Percentiles rank a stretch among this genome's conserved stretches.
Evolutionary conservation across 169 alveolate genomes (phyloP).

Genomic region (Hammondia hammondi): DNA sequence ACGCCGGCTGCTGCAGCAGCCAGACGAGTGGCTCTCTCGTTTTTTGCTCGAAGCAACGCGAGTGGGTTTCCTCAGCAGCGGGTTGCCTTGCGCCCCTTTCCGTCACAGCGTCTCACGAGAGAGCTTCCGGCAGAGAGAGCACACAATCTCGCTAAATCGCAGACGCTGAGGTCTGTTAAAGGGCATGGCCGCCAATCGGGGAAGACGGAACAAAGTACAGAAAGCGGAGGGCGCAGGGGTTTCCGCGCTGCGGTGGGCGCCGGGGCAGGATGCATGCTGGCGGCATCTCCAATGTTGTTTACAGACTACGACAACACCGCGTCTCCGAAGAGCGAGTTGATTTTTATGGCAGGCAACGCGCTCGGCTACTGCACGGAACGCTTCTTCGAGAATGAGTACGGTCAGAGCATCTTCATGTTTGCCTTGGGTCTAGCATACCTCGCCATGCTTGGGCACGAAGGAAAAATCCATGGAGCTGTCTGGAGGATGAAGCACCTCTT

Average conservation of each 20-base stretch:
- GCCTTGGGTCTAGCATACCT: constrained; percentile 39
- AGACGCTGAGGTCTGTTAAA: neutral
- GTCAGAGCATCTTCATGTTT: constrained; percentile 46
- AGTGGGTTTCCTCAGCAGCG: neutral
- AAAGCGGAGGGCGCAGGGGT: neutral
- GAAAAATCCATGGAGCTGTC: constrained; percentile 53
- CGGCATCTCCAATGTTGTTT: constrained; percentile 28
- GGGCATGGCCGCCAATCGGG: neutral
- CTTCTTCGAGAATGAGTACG: constrained; percentile 50
- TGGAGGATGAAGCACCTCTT: constrained; percentile 31
- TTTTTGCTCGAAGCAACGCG: neutral
- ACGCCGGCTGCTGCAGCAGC: neutral
- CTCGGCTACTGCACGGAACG: constrained; percentile 41
- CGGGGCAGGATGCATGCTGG: constrained; percentile 16
- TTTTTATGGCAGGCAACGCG: constrained; percentile 43
- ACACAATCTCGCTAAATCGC: neutral
- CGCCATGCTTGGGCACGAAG: constrained; percentile 46
- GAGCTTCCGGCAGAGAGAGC: neutral
- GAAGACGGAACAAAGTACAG: neutral
- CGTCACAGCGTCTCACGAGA: neutral
- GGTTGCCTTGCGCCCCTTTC: neutral
- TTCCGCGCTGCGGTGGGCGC: neutral
- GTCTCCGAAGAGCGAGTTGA: constrained; percentile 29
- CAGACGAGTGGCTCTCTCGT: neutral
- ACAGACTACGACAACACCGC: constrained; percentile 32